phyloP scores from a whole-genome alignment of 2,329 filamentous ascomycete genomes.

The Fusarium pseudocircinatum region DNA sequence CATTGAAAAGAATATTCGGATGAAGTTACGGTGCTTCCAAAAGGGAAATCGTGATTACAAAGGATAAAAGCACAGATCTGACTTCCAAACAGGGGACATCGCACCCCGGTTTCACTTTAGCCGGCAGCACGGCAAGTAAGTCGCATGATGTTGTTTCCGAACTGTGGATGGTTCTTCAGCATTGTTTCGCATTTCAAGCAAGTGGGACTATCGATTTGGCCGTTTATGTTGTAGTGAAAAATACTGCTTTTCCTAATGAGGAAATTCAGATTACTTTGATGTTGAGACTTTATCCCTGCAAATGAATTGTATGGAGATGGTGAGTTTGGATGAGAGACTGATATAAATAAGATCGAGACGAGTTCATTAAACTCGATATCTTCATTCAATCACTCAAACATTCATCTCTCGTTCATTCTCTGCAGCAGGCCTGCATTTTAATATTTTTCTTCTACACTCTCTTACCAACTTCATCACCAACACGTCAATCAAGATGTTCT shows the following conservation, averaged over 20 bases:
- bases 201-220: background rate
- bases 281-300: background rate
- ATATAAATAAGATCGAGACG: background rate
- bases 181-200: background rate
- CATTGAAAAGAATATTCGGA: background rate
- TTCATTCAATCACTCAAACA: background rate
- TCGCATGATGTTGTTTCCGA: background rate
- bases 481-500: background rate
- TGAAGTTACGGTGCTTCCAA: background rate
- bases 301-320: background rate
- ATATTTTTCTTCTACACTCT: background rate
- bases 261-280: constrained; percentile 4
- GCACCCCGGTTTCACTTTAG: background rate
- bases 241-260: background rate
- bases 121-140: background rate
- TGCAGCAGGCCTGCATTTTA: constrained; percentile 5
- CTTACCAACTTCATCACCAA: background rate
- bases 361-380: background rate
- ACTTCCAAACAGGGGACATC: background rate
- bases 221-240: background rate
- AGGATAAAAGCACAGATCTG: background rate
- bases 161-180: background rate
- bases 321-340: fast-evolving
- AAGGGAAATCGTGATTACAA: constrained; percentile 1
- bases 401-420: background rate